These are phyloP conservation scores for Blastocystis sp. DNA, from an alignment of 352 stramenopile species.

Conservation along the genomic window DNA sequence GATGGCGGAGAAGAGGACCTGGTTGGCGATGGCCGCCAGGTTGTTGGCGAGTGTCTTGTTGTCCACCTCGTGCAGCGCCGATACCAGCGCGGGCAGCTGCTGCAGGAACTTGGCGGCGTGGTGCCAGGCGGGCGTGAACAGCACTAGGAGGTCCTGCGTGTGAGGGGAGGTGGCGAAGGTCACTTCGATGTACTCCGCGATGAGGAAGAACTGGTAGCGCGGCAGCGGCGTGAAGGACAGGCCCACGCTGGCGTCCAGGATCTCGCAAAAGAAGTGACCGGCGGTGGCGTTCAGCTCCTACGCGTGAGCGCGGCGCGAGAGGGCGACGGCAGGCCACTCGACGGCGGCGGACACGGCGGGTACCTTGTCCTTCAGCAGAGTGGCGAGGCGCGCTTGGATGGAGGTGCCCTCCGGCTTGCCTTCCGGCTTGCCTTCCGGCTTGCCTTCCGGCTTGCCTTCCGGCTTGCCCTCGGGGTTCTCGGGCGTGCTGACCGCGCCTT, in stretches of 20 bases:
- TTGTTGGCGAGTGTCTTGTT: constrained; percentile 48
- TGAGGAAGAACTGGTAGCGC: constrained; percentile 34
- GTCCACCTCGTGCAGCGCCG: constrained; percentile 28
- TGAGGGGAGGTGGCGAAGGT: background rate
- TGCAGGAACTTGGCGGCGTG: constrained; percentile 2
- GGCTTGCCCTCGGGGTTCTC: background rate
- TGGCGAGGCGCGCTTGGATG: background rate
- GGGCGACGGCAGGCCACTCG: constrained; percentile 1
- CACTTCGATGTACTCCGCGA: constrained; percentile 38
- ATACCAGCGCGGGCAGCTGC: background rate
- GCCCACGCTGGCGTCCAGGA: background rate
- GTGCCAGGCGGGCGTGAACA: constrained; percentile 1
- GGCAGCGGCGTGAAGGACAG: constrained; percentile 34
- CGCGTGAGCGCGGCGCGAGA: background rate
- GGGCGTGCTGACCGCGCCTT: background rate
- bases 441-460: background rate
- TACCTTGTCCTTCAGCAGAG: background rate
- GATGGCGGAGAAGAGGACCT: constrained; percentile 41
- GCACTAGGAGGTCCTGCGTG: background rate
- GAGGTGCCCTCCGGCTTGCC: background rate
- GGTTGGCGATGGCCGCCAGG: constrained; percentile 28
- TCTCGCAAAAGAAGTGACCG: constrained; percentile 28
- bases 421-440: background rate
- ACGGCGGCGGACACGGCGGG: background rate
- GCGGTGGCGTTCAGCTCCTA: constrained; percentile 3